A percentile compares a stretch with the other conserved stretches of the same genome.
Conservation (phyloP, 2,329 filamentous ascomycete species). For the Paracamarosporium sp. region DNA sequence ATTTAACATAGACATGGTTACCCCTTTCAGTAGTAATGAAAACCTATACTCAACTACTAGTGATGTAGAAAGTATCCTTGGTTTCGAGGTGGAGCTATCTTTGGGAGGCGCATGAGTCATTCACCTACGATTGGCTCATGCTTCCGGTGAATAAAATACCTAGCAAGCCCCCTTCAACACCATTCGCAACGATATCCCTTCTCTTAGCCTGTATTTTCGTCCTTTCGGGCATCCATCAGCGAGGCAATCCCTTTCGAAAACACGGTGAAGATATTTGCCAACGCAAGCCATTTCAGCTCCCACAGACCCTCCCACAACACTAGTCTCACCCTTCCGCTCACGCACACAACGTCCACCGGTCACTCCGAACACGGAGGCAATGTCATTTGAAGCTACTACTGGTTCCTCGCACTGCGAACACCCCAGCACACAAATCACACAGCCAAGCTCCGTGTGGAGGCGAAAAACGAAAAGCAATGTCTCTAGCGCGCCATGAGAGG, state of each 20-base stretch:
- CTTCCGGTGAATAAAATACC: neutral
- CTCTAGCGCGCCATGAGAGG: neutral
- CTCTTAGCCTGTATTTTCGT: neutral
- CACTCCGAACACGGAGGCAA: slow-evolving; percentile 2
- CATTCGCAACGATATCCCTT: neutral
- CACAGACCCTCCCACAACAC: neutral
- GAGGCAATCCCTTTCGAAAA: neutral
- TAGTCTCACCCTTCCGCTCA: neutral
- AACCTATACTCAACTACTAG: too few relatives aligned
- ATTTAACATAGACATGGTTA: too few relatives aligned
- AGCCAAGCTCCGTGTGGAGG: neutral
- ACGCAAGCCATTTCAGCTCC: neutral
- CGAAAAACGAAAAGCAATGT: neutral
- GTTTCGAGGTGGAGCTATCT: too few relatives aligned
- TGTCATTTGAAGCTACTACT: neutral
- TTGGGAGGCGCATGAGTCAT: neutral
- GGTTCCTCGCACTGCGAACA: neutral
- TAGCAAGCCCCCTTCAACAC: neutral
- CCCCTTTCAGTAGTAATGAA: too few relatives aligned
- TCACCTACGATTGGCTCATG: neutral
- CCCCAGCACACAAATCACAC: neutral
- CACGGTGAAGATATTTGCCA: neutral
- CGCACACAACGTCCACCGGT: neutral
- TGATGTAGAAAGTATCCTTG: too few relatives aligned
- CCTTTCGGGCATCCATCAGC: neutral